Evolutionary conservation across 1,284 basidiomycete species (phyloP), one percentile per base, ranked within the genome.

Genomic region (Vanrija sp.): DNA sequence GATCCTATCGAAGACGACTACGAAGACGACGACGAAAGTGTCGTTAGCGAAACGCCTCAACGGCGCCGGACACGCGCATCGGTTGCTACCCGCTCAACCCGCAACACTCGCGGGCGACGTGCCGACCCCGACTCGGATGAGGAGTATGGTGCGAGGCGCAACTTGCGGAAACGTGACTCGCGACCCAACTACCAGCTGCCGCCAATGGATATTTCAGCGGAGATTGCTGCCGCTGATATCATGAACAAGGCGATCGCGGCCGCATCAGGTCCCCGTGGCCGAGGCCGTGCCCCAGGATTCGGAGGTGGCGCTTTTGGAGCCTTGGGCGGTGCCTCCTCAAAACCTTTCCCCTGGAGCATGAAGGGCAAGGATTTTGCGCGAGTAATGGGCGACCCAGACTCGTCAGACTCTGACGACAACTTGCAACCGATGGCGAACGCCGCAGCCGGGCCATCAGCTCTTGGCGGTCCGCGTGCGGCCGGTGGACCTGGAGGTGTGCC

Each of bases 401-500:
- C 67, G 9, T 67, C 64, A 39, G 72, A 74, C 54, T 74, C 72
- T 24, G 72, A 37, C 27, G 18, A 18, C 25, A 37, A 36, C 25
- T 3, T 39, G 10, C 36, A 35, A 19, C 22, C 39, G 27, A 6
- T 45, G 27, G 41, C 37, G 5, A 38, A 41, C 15, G 25, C 35
- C 19, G 53, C 47, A 57, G 19, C 41, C 41, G 44, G 51, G 50
- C 25, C 35, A 36, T 43, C 20, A 39, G 54, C 45, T 15, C 49
- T 36, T 9, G 44, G 35, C 10, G 45, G 49, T 1, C 38, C 38
- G 10, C 45, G 45, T 15, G 39, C 45, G 19, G 54, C 55, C 16
- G 64, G 57, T 84, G 20, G 89, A 88, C 47, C 94, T 38, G 84
- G 31, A 31, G 31, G 84, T 3, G 88, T 87, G 63, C 80, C 87